These are phyloP conservation scores for Neonectria neomacrospora DNA, from an alignment of 2,329 filamentous ascomycete species.

Conservation along the genomic window DNA sequence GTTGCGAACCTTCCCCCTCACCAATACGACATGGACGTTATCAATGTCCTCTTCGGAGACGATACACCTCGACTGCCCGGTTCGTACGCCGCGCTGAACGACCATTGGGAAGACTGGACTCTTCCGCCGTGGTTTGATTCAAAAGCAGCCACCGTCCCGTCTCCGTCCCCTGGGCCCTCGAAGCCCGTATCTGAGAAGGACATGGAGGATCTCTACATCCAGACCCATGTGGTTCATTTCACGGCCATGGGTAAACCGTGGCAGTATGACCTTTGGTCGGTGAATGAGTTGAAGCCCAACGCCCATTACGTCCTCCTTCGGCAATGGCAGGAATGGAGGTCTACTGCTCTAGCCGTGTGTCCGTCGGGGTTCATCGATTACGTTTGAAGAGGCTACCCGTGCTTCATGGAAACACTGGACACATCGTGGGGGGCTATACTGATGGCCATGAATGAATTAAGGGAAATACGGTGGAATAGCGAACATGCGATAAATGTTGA, in stretches of 20 bases:
- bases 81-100: conserved; percentile 31
- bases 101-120: conserved; percentile 35
- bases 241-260: conserved; percentile 31
- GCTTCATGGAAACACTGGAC: not conserved
- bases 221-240: conserved; percentile 32
- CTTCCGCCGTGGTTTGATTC: conserved; percentile 31
- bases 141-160: not conserved
- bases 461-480: not conserved
- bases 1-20: conserved; percentile 20
- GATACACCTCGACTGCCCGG: conserved; percentile 8
- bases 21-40: conserved; percentile 35
- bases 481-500: not conserved
- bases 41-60: conserved; percentile 29
- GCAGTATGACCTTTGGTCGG: conserved; percentile 20
- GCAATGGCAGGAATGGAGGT: conserved; percentile 33
- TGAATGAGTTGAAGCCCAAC: conserved; percentile 16
- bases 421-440: not conserved
- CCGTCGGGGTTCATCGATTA: conserved; percentile 26
- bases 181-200: conserved; percentile 11
- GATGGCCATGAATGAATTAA: too few relatives aligned
- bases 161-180: not conserved
- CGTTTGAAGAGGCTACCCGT: not conserved
- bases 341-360: conserved; percentile 21
- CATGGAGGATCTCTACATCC: conserved; percentile 28
- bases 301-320: conserved; percentile 26